Base-by-base conservation (phyloP, 176 grass and related monocot genomes). In the Ananas comosus region DNA sequence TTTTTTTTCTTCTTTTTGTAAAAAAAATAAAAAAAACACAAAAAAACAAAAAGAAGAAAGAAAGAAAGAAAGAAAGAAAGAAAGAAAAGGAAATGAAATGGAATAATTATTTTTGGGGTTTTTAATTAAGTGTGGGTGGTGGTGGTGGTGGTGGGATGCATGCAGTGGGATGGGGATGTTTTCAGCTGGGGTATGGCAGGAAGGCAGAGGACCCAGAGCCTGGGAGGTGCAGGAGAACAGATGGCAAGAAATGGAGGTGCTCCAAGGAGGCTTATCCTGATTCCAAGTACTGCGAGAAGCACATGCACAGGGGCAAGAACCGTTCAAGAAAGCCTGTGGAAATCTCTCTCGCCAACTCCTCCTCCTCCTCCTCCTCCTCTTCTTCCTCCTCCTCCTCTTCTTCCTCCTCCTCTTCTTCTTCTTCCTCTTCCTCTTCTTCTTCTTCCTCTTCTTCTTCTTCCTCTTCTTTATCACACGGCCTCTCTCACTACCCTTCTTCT, bases 291-390 rank as follows among this genome's bases (percentile, higher is more conserved):
- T 96, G 92, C 51, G 92, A 96, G 86, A 92, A 91, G 70, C 92
- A 96, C 79, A 96, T 96, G 86, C 92, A 96, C 86, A 82, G 92
- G 13, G 92, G 92, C 70, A 96, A 92, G 79, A 89, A 91, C 81
- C 92, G 92, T 92, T 96, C 92, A 96, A 96, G 92, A 96, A 96
- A 96, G 92, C 86, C 92, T 92, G 92, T 96, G 92, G 92, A 92
- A 96, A 92, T 96, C 88, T 86, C 86, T 83, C 82, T 91, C 66
- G 83, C 85, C 81, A 83, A 80, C 59, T 68, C 80, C 13, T 64
- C 70, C 54, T 50, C 88, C 2, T 48, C 81, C 63, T 63, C 82
- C 29, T 49, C 80, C 17, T 17, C 72, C 7, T 48, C 63, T 48
- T 49, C 70, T 4, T 7, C 66, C 49, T 23, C 22, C 22, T 23